Conservation (phyloP, 2,329 filamentous ascomycete genomes). For the Fusarium caatingaense region DNA sequence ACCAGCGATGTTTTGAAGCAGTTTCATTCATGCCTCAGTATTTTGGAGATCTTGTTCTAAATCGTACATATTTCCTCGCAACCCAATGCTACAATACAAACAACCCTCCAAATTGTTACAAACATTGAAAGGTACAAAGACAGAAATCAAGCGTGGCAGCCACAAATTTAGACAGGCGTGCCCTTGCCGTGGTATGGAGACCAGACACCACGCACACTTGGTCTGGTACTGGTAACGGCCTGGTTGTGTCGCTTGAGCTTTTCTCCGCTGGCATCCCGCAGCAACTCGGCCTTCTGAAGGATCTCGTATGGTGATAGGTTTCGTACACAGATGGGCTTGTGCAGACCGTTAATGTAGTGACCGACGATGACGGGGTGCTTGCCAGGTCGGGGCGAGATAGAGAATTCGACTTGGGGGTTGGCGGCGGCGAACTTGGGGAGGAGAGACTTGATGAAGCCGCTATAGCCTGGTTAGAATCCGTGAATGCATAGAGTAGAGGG, state of each 20-base stretch:
- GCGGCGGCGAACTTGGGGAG: slow-evolving; percentile 81
- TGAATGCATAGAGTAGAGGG: background rate
- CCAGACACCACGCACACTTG: slow-evolving; percentile 77
- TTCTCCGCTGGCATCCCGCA: slow-evolving; percentile 80
- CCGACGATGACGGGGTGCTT: slow-evolving; percentile 91
- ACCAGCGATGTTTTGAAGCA: slow-evolving; percentile 1
- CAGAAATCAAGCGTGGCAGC: slow-evolving; percentile 12
- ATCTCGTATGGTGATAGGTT: slow-evolving; percentile 87
- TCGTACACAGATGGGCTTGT: slow-evolving; percentile 87
- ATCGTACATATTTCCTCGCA: slow-evolving; percentile 46
- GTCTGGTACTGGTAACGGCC: slow-evolving; percentile 71
- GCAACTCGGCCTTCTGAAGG: slow-evolving; percentile 78
- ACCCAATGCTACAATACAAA: slow-evolving; percentile 44
- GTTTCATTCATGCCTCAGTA: slow-evolving; percentile 30
- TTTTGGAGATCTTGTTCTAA: slow-evolving; percentile 41
- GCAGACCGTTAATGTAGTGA: slow-evolving; percentile 90
- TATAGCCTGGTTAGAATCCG: slow-evolving; percentile 54
- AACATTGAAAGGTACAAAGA: slow-evolving; percentile 43
- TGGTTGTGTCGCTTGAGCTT: slow-evolving; percentile 74
- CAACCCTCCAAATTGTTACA: slow-evolving; percentile 43
- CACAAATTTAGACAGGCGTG: slow-evolving; percentile 59
- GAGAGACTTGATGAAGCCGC: slow-evolving; percentile 81
- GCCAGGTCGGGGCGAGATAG: slow-evolving; percentile 87
- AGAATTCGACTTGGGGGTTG: slow-evolving; percentile 92
- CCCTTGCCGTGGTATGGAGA: slow-evolving; percentile 75